A percentile compares a stretch with the other conserved stretches of the same genome.
Conservation (phyloP, 106 monocot species). For the Hemerocallis citrina region DNA sequence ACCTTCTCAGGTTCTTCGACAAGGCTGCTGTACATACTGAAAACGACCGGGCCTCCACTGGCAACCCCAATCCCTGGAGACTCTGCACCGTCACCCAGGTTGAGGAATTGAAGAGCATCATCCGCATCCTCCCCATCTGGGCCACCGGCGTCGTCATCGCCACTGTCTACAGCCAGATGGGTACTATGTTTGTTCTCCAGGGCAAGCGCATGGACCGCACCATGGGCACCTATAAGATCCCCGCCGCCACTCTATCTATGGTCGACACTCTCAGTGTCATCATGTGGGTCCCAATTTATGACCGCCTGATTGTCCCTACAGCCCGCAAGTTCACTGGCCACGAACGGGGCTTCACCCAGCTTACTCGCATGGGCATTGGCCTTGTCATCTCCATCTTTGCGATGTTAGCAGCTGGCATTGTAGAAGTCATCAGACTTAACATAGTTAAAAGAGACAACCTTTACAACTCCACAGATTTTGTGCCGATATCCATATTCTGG, state of each 20-base stretch:
- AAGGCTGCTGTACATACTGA: slow-evolving; percentile 15
- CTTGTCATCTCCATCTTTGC: slow-evolving; percentile 25
- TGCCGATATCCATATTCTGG: slow-evolving; percentile 33
- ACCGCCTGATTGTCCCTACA: slow-evolving; percentile 15
- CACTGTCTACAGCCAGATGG: slow-evolving; percentile 29
- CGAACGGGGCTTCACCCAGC: slow-evolving; percentile 24
- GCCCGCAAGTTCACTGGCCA: slow-evolving; percentile 17
- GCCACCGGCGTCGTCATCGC: slow-evolving; percentile 20
- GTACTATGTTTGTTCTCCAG: slow-evolving; percentile 34
- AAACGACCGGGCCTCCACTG: not conserved
- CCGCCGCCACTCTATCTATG: slow-evolving; percentile 23
- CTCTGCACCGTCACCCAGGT: slow-evolving; percentile 29
- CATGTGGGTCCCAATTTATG: slow-evolving; percentile 16
- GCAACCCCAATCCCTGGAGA: slow-evolving; percentile 1
- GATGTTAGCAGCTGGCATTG: slow-evolving; percentile 23
- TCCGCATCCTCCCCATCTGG: slow-evolving; percentile 20
- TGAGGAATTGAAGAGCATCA: slow-evolving; percentile 21
- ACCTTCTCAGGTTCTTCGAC: slow-evolving; percentile 15
- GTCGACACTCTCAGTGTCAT: slow-evolving; percentile 29
- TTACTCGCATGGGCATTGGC: slow-evolving; percentile 29
- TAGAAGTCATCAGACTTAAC: slow-evolving; percentile 21
- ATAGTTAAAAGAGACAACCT: slow-evolving; percentile 11
- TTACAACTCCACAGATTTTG: slow-evolving; percentile 6
- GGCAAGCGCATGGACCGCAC: slow-evolving; percentile 21
- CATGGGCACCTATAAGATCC: slow-evolving; percentile 20